These are phyloP conservation scores for Mycosphaerelloides madeirae DNA, from an alignment of 2,329 filamentous ascomycete species.

Conservation along the genomic window DNA sequence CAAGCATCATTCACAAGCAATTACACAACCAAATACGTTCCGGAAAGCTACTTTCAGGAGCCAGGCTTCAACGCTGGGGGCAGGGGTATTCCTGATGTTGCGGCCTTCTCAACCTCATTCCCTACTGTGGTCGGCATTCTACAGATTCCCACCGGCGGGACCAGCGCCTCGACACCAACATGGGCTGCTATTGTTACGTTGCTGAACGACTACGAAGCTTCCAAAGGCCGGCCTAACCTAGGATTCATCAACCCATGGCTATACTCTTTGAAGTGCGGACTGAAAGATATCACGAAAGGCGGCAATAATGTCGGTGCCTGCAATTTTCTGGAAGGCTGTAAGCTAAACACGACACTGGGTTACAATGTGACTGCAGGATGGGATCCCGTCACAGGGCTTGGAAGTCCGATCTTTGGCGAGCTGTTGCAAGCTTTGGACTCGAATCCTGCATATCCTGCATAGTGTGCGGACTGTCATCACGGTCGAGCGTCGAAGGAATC, in stretches of 20 bases:
- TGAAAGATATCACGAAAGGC: slow-evolving; percentile 46
- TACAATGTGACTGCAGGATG: slow-evolving; percentile 16
- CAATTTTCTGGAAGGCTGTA: slow-evolving; percentile 10
- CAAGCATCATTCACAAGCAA: slow-evolving; percentile 36
- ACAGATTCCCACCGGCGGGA: slow-evolving; percentile 36
- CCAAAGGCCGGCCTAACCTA: slow-evolving; percentile 39
- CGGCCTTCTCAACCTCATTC: slow-evolving; percentile 41
- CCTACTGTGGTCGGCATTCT: slow-evolving; percentile 37
- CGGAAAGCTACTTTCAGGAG: slow-evolving; percentile 33
- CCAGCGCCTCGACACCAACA: slow-evolving; percentile 52
- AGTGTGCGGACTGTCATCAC: too few relatives aligned
- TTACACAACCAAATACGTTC: slow-evolving; percentile 39
- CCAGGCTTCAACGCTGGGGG: slow-evolving; percentile 40
- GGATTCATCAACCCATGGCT: slow-evolving; percentile 57
- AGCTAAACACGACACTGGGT: slow-evolving; percentile 8
- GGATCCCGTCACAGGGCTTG: slow-evolving; percentile 21
- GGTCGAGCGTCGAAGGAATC: too few relatives aligned
- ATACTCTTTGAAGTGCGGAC: slow-evolving; percentile 45
- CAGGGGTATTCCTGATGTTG: slow-evolving; percentile 42
- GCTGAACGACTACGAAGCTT: slow-evolving; percentile 57
- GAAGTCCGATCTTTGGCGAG: slow-evolving; percentile 13
- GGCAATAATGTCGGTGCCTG: slow-evolving; percentile 23
- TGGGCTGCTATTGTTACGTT: slow-evolving; percentile 56
- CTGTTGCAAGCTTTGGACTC: slow-evolving; percentile 12
- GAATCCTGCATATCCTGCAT: too few relatives aligned